Base-by-base conservation (phyloP, 2,329 filamentous ascomycete species). In the Neopestalotiopsis clavispora region DNA sequence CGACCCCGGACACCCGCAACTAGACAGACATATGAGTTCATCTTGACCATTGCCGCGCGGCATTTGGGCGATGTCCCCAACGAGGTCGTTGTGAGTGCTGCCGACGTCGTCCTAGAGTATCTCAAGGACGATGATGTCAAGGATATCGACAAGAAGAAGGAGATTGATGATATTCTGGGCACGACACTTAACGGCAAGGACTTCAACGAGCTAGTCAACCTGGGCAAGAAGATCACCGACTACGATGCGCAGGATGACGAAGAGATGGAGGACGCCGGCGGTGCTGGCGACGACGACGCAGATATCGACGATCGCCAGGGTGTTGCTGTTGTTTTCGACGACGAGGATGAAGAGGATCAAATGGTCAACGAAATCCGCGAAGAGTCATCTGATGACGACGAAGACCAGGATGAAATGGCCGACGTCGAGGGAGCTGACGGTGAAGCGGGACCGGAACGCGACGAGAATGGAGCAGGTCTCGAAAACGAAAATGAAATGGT, bases 141-240 rank as follows among this genome's bases (percentile, higher is more conserved):
- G 80, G 96, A 99, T 78, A 93, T 97, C 70, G 96, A 99, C 79
- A 98, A 97, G 85, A 99, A 99, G 85, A 97, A 95, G 82, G 94
- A 98, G 79, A 90, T 98, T 58, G 96, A 99, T 75, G 96, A 98
- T 72, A 90, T 98, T 69, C 81, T 99, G 57, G 96, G 95, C n/a
- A 88, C 88, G 45, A 90, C 90, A 0, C 89, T 98, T 84, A 91
- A 87, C 63, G 89, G 94, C 1, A 97, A 98, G 78, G 92, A 97
- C 79, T 99, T 98, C 84, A 98, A 98, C 78, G 95, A 98, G 82
- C 84, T 99, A 73, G 91, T 98, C 67, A 99, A 98, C 78, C 84
- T 99, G 58, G 94, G 95, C 72, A 99, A 99, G 85, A 99, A 99
- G 83, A 97, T 99, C 72, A 99, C 96, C 64, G 96, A 99, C 80